Percentiles rank a stretch among this genome's conserved stretches.
These are phyloP conservation scores for Fusarium duplospermum DNA, from an alignment of 2,329 filamentous ascomycete genomes.

Conservation along the genomic window DNA sequence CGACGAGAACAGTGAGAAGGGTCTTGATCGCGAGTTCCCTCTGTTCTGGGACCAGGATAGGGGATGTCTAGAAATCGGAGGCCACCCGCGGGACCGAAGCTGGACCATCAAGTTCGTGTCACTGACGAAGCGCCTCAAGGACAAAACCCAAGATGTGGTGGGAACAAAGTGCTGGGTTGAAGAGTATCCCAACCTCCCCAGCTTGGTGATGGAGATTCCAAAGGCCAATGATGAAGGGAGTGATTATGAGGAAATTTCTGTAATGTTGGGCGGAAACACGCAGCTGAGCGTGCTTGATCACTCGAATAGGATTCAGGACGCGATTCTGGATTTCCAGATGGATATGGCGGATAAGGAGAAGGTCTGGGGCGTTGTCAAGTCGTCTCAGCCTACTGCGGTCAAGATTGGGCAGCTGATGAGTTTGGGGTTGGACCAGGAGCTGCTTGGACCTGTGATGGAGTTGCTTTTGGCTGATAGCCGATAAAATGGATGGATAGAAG, in stretches of 20 bases:
- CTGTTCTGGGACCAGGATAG: neutral
- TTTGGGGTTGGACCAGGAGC: slow-evolving; percentile 39
- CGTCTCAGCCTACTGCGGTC: slow-evolving; percentile 19
- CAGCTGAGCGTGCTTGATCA: slow-evolving; percentile 28
- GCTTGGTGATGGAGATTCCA: slow-evolving; percentile 25
- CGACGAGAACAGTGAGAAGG: neutral
- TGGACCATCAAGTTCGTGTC: slow-evolving; percentile 37
- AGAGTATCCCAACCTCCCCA: slow-evolving; percentile 22
- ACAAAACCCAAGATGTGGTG: neutral
- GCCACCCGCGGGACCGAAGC: slow-evolving; percentile 3
- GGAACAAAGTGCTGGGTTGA: slow-evolving; percentile 15
- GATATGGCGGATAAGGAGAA: slow-evolving; percentile 43
- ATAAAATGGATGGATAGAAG: neutral
- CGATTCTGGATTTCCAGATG: slow-evolving; percentile 44
- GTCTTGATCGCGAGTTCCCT: neutral
- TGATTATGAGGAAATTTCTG: neutral
- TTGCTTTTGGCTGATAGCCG: slow-evolving; percentile 43
- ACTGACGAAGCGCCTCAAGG: neutral
- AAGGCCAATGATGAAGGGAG: neutral
- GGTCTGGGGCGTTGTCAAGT: slow-evolving; percentile 37
- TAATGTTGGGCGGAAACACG: slow-evolving; percentile 9
- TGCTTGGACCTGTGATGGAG: slow-evolving; percentile 44
- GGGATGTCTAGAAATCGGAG: neutral
- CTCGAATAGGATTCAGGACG: slow-evolving; percentile 25
- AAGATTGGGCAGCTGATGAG: slow-evolving; percentile 41